Percentiles rank a stretch among this genome's conserved stretches.
Evolutionary conservation across 345 rosid species (phyloP).

Genomic region (Gossypium rotundifolium): DNA sequence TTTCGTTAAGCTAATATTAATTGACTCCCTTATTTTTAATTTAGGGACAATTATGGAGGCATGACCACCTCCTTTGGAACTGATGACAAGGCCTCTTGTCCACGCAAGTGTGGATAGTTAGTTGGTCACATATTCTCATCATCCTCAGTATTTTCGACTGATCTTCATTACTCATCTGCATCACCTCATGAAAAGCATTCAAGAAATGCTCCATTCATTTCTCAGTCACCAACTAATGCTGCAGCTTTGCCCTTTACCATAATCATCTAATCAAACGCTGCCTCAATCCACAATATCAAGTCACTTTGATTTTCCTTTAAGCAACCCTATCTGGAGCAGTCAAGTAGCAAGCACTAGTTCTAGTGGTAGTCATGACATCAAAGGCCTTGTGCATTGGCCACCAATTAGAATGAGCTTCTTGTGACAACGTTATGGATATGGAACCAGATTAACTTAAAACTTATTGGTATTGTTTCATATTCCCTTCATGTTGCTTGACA

Average conservation of each 20-base stretch:
- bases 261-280: constrained; percentile 30
- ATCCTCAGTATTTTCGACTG: constrained; percentile 60
- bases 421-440: constrained; percentile 36
- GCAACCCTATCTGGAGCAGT: constrained; percentile 36
- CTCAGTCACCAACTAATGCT: constrained; percentile 37
- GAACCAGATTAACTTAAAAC: constrained; percentile 29
- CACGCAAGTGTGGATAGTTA: constrained; percentile 33
- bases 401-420: constrained; percentile 58
- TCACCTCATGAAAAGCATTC: constrained; percentile 45
- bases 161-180: constrained; percentile 55
- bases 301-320: constrained; percentile 43
- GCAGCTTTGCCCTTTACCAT: constrained; percentile 20
- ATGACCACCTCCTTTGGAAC: too few species aligned
- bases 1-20: not conserved
- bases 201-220: constrained; percentile 33
- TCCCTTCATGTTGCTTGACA: constrained; percentile 36
- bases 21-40: constrained; percentile 1
- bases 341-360: constrained; percentile 45
- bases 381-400: constrained; percentile 51
- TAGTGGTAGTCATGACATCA: constrained; percentile 34
- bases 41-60: constrained; percentile 47
- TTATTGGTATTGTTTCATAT: constrained; percentile 1
- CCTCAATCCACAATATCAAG: constrained; percentile 40
- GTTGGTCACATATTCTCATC: constrained; percentile 72
- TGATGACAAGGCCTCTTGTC: constrained; percentile 43